Conservation (phyloP, 106 monocot species). For the Cymbidium sinense region DNA sequence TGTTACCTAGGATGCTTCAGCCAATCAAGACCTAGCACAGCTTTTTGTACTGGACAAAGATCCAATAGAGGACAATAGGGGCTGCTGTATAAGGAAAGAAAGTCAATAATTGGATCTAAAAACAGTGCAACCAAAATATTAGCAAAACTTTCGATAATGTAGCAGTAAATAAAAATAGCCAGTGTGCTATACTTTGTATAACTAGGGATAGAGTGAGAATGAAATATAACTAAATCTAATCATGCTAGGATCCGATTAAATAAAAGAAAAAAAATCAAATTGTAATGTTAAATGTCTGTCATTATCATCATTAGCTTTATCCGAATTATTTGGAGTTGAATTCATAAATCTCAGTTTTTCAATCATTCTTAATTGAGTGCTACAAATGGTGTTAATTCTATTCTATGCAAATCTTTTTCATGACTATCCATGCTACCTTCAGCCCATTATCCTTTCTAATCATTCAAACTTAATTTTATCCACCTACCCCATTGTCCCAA, state of each 20-base stretch:
- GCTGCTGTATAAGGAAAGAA: conserved; percentile 42
- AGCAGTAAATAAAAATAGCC: neutral
- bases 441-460: too few relatives aligned
- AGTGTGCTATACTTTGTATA: neutral
- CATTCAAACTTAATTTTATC: too few relatives aligned
- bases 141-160: neutral
- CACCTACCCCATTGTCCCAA: too few relatives aligned
- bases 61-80: conserved; percentile 76
- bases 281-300: neutral
- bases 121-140: neutral
- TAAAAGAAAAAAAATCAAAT: neutral
- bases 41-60: conserved; percentile 43
- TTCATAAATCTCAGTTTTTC: neutral
- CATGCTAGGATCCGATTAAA: neutral
- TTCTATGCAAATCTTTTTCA: too few relatives aligned
- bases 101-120: neutral
- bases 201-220: neutral
- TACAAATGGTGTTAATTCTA: too few relatives aligned
- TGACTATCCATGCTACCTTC: too few relatives aligned
- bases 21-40: conserved; percentile 72
- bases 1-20: conserved; percentile 61
- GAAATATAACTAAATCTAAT: neutral
- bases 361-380: too few relatives aligned
- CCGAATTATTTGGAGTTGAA: neutral
- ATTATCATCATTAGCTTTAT: neutral